phyloP scores from a whole-genome alignment of 352 stramenopile species.

The Thalassiosira exigua region DNA sequence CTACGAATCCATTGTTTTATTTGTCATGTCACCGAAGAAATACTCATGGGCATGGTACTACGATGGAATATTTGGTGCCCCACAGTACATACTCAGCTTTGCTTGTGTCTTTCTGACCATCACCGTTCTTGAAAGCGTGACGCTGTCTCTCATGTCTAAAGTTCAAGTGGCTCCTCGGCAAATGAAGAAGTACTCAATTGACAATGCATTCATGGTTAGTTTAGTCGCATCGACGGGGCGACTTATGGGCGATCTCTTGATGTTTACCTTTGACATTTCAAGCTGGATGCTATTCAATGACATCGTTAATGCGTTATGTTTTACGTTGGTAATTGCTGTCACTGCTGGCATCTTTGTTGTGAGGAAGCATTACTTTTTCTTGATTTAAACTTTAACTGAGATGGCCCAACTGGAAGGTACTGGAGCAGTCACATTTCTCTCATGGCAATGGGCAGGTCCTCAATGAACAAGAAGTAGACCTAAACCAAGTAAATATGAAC shows the following conservation, averaged over 20 bases:
- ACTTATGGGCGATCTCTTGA: conserved; percentile 64
- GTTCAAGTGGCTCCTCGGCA: conserved; percentile 46
- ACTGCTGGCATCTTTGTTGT: conserved; percentile 60
- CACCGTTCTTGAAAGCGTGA: conserved; percentile 54
- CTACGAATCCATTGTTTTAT: conserved; percentile 69
- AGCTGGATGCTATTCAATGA: conserved; percentile 73
- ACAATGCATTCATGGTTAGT: conserved; percentile 69
- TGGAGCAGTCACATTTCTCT: too few relatives aligned
- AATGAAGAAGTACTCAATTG: conserved; percentile 58
- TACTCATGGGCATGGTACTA: conserved; percentile 49
- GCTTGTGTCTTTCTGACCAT: conserved; percentile 61
- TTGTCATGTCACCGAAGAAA: conserved; percentile 45
- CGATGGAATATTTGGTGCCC: conserved; percentile 70
- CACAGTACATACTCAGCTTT: conserved; percentile 72
- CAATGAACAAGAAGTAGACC: too few relatives aligned
- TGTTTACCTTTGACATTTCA: conserved; percentile 65
- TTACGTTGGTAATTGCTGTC: conserved; percentile 61
- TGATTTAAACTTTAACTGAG: too few relatives aligned
- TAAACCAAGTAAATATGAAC: too few relatives aligned
- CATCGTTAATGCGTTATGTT: conserved; percentile 76
- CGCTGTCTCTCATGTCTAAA: conserved; percentile 77
- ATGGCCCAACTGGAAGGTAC: too few relatives aligned
- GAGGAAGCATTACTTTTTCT: conserved; percentile 80
- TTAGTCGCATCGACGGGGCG: conserved; percentile 58
- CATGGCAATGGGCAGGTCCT: too few relatives aligned